Percentiles rank a stretch among this genome's conserved stretches.
Conservation (phyloP, 176 grass and related monocot genomes). For the Carex cristatella region DNA sequence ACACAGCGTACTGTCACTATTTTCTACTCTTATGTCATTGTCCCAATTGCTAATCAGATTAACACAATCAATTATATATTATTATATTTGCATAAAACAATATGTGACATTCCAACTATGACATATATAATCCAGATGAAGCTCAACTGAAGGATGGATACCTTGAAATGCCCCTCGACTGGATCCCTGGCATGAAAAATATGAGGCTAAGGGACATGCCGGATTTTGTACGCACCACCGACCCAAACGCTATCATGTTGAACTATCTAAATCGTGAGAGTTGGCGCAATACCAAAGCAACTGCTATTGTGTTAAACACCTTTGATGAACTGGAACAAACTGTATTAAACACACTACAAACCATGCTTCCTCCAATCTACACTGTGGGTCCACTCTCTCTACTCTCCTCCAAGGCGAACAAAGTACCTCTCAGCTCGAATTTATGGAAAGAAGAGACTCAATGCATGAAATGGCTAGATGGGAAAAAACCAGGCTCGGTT, state of each 20-base stretch:
- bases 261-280: conserved; percentile 10
- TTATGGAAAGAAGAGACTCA: conserved; percentile 55
- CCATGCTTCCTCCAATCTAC: conserved; percentile 37
- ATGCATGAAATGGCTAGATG: conserved; percentile 48
- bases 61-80: not conserved
- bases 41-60: not conserved
- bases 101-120: not conserved
- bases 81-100: not conserved
- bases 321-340: conserved; percentile 46
- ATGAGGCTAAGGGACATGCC: conserved; percentile 61
- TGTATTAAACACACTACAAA: conserved; percentile 32
- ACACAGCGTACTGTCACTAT: not conserved
- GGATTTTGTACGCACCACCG: conserved; percentile 51
- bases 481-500: conserved; percentile 31
- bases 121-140: conserved; percentile 18
- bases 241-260: conserved; percentile 47
- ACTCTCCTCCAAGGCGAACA: conserved; percentile 5
- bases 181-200: conserved; percentile 44
- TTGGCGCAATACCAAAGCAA: conserved; percentile 10
- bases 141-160: conserved; percentile 43
- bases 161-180: conserved; percentile 51
- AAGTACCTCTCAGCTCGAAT: conserved; percentile 19
- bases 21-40: not conserved
- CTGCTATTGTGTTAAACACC: conserved; percentile 52
- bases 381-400: conserved; percentile 38